Percentiles rank a stretch among this genome's conserved stretches.
These are phyloP conservation scores for Aspergillus jensenii DNA, from an alignment of 2,329 filamentous ascomycete species.

Conservation along the genomic window DNA sequence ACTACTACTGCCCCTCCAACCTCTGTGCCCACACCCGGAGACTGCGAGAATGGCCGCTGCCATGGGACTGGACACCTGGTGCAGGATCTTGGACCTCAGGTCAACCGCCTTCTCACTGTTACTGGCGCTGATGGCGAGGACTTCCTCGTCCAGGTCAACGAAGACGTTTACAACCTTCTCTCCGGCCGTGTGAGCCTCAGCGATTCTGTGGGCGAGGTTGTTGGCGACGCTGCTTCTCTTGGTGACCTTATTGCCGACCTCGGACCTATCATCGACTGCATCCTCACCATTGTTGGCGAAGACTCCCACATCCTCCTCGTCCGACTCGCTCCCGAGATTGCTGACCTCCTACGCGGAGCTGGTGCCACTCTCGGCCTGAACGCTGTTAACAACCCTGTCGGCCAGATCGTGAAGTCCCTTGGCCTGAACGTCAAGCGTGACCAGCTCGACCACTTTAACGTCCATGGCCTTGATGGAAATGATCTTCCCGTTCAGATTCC, in stretches of 20 bases:
- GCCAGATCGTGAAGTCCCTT: conserved; percentile 23
- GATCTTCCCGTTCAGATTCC: not conserved
- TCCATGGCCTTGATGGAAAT: not conserved
- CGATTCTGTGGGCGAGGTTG: conserved; percentile 16
- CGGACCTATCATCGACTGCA: conserved; percentile 19
- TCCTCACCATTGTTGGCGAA: conserved; percentile 26
- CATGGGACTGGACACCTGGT: conserved; percentile 30
- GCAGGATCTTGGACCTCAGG: conserved; percentile 31
- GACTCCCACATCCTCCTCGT: conserved; percentile 23
- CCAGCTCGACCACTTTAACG: not conserved
- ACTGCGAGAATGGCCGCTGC: conserved; percentile 16
- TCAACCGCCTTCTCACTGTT: conserved; percentile 32
- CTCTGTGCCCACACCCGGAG: not conserved
- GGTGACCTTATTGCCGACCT: conserved; percentile 21
- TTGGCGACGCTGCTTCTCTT: conserved; percentile 14
- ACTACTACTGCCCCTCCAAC: not conserved
- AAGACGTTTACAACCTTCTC: conserved; percentile 14
- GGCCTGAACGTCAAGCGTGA: conserved; percentile 17
- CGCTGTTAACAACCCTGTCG: conserved; percentile 25
- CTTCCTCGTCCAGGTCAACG: conserved; percentile 22
- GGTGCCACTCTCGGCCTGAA: conserved; percentile 22
- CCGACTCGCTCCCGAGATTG: conserved; percentile 22
- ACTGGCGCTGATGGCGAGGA: conserved; percentile 27
- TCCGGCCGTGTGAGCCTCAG: conserved; percentile 12
- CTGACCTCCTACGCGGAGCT: conserved; percentile 14